Percentiles rank a stretch among this genome's conserved stretches.
Evolutionary conservation across 2,329 filamentous ascomycete genomes (phyloP).

Genomic region (Colletotrichum orbiculare): DNA sequence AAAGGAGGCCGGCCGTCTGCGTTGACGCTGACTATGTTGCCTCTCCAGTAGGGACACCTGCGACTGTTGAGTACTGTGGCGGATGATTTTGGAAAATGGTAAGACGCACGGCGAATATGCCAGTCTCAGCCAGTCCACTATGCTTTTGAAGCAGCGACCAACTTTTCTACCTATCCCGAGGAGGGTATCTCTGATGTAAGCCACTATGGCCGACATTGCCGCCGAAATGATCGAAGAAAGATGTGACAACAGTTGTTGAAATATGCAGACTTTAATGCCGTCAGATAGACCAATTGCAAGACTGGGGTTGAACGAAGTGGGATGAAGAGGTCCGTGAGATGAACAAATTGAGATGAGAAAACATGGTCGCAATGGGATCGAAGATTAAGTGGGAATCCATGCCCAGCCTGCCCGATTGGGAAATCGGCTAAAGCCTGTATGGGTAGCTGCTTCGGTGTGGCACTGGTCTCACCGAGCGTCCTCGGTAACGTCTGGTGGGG

Average conservation of each 20-base stretch:
- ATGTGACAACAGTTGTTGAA: not conserved
- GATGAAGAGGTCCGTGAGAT: not conserved
- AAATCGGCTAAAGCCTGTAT: conserved; percentile 27
- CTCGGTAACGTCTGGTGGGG: not conserved
- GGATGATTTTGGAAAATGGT: not conserved
- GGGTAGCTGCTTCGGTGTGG: not conserved
- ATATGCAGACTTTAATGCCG: not conserved
- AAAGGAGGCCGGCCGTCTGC: conserved; percentile 13
- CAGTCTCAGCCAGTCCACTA: conserved; percentile 23
- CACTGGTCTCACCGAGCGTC: not conserved
- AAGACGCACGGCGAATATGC: conserved; percentile 24
- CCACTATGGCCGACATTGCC: conserved; percentile 13
- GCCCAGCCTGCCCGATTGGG: conserved; percentile 16
- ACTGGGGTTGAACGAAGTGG: not conserved
- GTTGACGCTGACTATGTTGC: conserved; percentile 21
- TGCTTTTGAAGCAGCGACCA: conserved; percentile 3
- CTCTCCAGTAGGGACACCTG: conserved; percentile 28
- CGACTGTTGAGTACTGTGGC: not conserved
- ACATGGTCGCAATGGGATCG: not conserved
- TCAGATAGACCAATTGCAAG: not conserved
- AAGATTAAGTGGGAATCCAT: conserved; percentile 2
- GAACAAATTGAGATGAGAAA: not conserved
- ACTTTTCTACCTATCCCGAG: conserved; percentile 4
- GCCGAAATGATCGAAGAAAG: not conserved
- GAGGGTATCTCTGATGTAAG: conserved; percentile 4